Evolutionary conservation across 2,329 filamentous ascomycete genomes (phyloP).

Genomic region (Aspergillus sp.): DNA sequence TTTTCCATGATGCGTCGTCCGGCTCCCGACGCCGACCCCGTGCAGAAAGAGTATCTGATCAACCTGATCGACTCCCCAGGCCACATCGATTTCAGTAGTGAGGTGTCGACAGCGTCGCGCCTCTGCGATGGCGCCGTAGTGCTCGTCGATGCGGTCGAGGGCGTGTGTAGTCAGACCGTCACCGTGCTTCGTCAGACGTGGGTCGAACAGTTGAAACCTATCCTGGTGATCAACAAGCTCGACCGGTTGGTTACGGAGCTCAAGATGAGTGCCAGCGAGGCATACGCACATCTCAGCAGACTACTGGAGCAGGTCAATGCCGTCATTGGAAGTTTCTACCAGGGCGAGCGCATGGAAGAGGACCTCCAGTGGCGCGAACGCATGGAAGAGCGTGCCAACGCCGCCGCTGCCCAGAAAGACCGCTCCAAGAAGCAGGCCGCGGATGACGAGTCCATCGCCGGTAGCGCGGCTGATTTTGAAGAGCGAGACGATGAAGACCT

Average conservation of each 20-base stretch:
- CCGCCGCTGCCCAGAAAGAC: conserved; percentile 60
- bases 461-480: conserved; percentile 63
- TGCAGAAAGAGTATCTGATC: conserved; percentile 86
- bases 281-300: conserved; percentile 83
- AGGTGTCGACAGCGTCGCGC: conserved; percentile 92
- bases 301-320: conserved; percentile 95
- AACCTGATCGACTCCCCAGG: conserved; percentile 97
- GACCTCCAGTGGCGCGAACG: conserved; percentile 93
- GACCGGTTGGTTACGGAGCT: conserved; percentile 91
- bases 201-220: conserved; percentile 90
- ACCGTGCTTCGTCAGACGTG: conserved; percentile 93
- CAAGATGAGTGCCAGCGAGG: conserved; percentile 87
- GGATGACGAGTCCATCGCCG: conserved; percentile 49
- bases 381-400: conserved; percentile 81
- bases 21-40: conserved; percentile 64
- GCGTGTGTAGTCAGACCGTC: conserved; percentile 97
- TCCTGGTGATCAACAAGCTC: conserved; percentile 98
- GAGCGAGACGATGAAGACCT: conserved; percentile 95
- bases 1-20: conserved; percentile 85
- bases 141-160: conserved; percentile 93
- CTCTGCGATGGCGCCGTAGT: conserved; percentile 94
- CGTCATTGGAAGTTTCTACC: conserved; percentile 94
- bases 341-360: conserved; percentile 97
- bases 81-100: conserved; percentile 97
- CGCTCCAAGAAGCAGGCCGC: conserved; percentile 34